These are phyloP conservation scores for Albugo laibachii DNA, from an alignment of 352 stramenopile genomes.

Conservation along the genomic window DNA sequence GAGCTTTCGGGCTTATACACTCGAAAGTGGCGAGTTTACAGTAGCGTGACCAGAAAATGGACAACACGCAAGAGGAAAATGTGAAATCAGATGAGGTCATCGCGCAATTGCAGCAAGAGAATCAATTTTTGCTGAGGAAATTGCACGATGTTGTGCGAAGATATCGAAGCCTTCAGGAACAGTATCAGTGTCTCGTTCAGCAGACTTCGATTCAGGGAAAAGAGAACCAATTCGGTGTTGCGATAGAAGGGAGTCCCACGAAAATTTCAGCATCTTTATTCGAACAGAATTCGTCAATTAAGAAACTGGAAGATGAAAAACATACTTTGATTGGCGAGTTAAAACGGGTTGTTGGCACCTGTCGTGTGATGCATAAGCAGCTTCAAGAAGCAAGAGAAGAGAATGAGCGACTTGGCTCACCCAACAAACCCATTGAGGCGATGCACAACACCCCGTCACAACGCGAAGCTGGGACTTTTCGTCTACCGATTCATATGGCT, in stretches of 20 bases:
- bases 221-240: neutral
- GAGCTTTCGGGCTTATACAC: too few relatives aligned
- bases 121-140: conserved; percentile 30
- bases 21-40: too few relatives aligned
- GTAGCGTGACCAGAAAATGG: too few relatives aligned
- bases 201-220: conserved; percentile 5
- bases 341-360: conserved; percentile 45
- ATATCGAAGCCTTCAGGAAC: conserved; percentile 28
- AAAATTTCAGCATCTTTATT: conserved; percentile 2
- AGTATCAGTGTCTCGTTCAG: conserved; percentile 18
- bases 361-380: conserved; percentile 49
- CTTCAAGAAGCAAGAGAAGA: conserved; percentile 37
- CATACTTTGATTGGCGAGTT: conserved; percentile 59
- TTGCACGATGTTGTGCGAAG: conserved; percentile 29
- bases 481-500: too few relatives aligned
- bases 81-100: conserved; percentile 3
- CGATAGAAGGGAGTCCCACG: conserved; percentile 1
- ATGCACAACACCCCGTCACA: too few relatives aligned
- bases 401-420: conserved; percentile 22
- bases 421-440: conserved; percentile 8
- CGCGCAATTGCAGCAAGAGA: conserved; percentile 28
- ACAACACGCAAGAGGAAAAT: too few relatives aligned
- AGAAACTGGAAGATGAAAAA: conserved; percentile 41
- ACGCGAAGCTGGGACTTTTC: too few relatives aligned
- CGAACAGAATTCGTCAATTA: conserved; percentile 11